Evolutionary conservation across 116 monocot species (phyloP).

Genomic region (Iris pallida): DNA sequence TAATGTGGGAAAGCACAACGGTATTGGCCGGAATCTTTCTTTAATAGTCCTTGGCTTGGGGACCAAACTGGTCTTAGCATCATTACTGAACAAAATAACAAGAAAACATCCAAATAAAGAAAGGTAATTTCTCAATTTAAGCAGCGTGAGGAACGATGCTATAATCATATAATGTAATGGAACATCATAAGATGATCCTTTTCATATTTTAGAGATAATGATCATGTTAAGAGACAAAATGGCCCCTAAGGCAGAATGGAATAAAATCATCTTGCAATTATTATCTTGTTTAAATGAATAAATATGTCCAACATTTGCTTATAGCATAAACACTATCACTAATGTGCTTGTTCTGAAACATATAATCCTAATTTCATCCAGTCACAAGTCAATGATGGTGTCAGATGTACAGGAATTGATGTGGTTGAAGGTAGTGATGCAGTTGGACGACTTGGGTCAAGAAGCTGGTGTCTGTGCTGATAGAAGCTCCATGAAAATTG

Average conservation of each 20-base stretch:
- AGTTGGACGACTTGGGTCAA: no score
- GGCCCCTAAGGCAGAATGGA: background rate
- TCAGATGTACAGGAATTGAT: no score
- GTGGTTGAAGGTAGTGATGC: no score
- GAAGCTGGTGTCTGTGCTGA: no score
- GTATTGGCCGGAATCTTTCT: constrained; percentile 87
- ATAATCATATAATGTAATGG: background rate
- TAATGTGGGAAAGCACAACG: constrained; percentile 69
- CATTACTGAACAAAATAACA: constrained; percentile 40
- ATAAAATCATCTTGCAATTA: background rate
- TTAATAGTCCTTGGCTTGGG: constrained; percentile 30
- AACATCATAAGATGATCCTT: background rate
- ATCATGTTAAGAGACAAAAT: background rate
- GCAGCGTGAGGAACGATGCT: background rate
- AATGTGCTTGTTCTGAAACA: no score
- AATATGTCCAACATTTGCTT: no score
- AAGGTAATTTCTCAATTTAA: no score
- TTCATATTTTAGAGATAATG: background rate
- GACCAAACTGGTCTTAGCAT: constrained; percentile 35
- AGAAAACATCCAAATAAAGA: background rate
- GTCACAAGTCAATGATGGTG: no score
- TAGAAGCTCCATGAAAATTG: no score
- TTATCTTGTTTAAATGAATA: background rate
- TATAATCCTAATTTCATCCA: background rate
- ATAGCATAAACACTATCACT: no score